A percentile compares a stretch with the other conserved stretches of the same genome.
These are phyloP conservation scores for Epichloe glyceriae DNA, from an alignment of 2,329 filamentous ascomycete genomes.

Conservation along the genomic window DNA sequence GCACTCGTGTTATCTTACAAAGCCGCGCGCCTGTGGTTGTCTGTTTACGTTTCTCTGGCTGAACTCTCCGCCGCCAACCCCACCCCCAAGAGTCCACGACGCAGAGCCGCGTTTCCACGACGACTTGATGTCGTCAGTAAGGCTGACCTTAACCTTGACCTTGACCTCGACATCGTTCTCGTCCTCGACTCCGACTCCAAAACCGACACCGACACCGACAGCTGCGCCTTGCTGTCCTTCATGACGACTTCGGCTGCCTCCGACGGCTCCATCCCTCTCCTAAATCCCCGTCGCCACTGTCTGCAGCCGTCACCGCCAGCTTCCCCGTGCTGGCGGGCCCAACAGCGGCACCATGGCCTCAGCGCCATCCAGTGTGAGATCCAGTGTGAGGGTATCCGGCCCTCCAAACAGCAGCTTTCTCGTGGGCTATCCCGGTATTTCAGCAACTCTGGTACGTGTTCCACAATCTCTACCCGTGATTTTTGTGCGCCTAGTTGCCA, in stretches of 20 bases:
- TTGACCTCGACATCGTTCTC: background rate
- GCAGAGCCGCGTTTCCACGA: background rate
- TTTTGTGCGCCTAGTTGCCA: background rate
- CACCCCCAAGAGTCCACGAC: background rate
- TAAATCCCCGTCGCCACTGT: background rate
- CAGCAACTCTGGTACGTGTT: slow-evolving; percentile 76
- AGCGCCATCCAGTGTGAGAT: slow-evolving; percentile 49
- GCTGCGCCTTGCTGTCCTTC: background rate
- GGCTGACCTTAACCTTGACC: background rate
- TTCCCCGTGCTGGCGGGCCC: slow-evolving; percentile 7
- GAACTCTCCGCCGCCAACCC: no score
- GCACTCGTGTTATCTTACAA: no score
- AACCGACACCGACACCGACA: background rate
- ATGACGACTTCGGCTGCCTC: background rate
- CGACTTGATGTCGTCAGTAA: slow-evolving; percentile 2
- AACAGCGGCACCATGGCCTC: slow-evolving; percentile 18
- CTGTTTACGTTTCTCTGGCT: no score
- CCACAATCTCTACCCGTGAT: slow-evolving; percentile 9
- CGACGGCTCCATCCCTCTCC: background rate
- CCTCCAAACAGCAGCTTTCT: slow-evolving; percentile 95
- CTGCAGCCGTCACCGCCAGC: slow-evolving; percentile 4
- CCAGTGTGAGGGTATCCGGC: slow-evolving; percentile 79
- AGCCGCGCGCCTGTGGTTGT: no score
- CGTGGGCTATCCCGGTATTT: slow-evolving; percentile 95
- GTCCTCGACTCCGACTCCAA: background rate